phyloP scores from a whole-genome alignment of 2,329 filamentous ascomycete species.

The Fusarium gaditjirri region DNA sequence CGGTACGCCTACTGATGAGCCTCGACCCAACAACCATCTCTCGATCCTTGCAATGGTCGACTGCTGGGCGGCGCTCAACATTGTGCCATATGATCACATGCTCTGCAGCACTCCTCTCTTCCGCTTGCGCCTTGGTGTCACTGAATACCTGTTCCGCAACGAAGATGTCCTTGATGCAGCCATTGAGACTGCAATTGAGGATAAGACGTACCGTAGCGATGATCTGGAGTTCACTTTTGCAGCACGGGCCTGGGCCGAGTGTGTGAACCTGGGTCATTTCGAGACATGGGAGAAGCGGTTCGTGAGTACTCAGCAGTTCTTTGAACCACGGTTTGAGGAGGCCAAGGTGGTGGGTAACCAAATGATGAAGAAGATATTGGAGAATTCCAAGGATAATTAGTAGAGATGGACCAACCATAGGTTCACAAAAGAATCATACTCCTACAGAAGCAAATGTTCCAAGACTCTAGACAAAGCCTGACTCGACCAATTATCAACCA shows the following conservation, averaged over 20 bases:
- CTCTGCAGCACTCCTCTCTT: slow-evolving; percentile 98
- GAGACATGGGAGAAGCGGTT: slow-evolving; percentile 94
- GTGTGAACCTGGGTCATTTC: slow-evolving; percentile 90
- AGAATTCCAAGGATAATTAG: slow-evolving; percentile 69
- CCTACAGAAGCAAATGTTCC: slow-evolving; percentile 1
- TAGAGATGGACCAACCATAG: background rate
- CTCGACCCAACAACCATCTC: slow-evolving; percentile 90
- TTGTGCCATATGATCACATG: slow-evolving; percentile 99
- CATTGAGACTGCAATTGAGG: slow-evolving; percentile 85
- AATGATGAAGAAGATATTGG: slow-evolving; percentile 96
- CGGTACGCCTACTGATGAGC: slow-evolving; percentile 70
- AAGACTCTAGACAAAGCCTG: slow-evolving; percentile 12
- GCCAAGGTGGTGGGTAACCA: slow-evolving; percentile 90
- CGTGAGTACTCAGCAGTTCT: slow-evolving; percentile 88
- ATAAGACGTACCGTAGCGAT: slow-evolving; percentile 92
- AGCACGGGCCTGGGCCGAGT: slow-evolving; percentile 94
- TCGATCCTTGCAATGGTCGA: slow-evolving; percentile 96
- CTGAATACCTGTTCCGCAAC: slow-evolving; percentile 93
- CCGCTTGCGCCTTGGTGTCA: slow-evolving; percentile 95
- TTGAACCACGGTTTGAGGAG: slow-evolving; percentile 88
- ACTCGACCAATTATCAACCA: background rate
- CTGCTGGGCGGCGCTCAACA: slow-evolving; percentile 94
- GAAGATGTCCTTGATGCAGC: slow-evolving; percentile 83
- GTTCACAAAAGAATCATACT: slow-evolving; percentile 1
- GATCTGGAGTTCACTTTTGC: slow-evolving; percentile 98